Base-by-base conservation (phyloP, 352 stramenopile species). In the Phytopythium sindhum region DNA sequence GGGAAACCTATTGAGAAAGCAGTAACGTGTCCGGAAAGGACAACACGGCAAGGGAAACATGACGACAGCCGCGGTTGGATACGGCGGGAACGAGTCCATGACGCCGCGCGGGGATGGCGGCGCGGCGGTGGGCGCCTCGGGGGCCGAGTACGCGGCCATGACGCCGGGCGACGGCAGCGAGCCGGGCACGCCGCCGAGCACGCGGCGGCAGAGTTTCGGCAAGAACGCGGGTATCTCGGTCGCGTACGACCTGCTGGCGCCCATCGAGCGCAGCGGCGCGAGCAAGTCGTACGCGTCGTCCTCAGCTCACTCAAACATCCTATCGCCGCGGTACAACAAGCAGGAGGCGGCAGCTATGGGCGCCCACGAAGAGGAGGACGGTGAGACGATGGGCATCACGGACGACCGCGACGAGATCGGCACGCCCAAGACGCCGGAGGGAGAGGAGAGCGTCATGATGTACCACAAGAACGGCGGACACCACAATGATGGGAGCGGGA, bases 381-480 rank as follows among this genome's bases (percentile, higher is more conserved):
- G 23, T 23, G 11, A 33, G 23, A 15, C 26, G 14, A 23, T 24
- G 44, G 48, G 26, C 26, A 4, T 21, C 26, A 55, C 48, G 23
- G 56, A 28, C 29, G 51, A 61, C 51, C 42, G 69, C 54, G 61
- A 64, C 35, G 69, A 70, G 14, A 55, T 77, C 3, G 63, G 61
- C 28, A 77, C 73, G 35, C 69, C 73, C 59, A 73, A 75, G 62
- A 72, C 69, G 15, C 69, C 73, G 0, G 57, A 63, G 45, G 44
- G 44, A 44, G 57, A 63, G 9, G 66, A 77, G 19, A 57, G 57
- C 33, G 31, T 47, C 10, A 17, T 35, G 24, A 45, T 47, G 2
- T 54, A 50, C 24, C 24, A 28, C 21, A 24, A 57, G 4, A 33
- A 71, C 11, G 57, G 21, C 6, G 45, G 28, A 35, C 65, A 42